These are phyloP conservation scores for Apiotrichum porosum DNA, from an alignment of 1,284 basidiomycete species.

Conservation along the genomic window DNA sequence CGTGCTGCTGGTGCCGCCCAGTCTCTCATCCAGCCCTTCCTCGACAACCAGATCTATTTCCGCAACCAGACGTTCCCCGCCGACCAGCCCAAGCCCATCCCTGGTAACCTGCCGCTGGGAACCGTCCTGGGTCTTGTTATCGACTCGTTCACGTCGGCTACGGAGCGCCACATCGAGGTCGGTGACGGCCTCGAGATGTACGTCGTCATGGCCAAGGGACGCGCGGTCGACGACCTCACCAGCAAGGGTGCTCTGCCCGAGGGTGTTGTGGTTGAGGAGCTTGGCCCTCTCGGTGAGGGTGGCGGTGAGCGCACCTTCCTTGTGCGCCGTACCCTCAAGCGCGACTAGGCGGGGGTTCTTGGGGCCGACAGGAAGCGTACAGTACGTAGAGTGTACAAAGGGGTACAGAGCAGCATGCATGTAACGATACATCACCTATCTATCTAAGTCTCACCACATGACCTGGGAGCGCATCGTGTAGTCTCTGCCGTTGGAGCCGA, in stretches of 20 bases:
- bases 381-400: slow-evolving; percentile 7
- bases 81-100: slow-evolving; percentile 58
- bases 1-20: slow-evolving; percentile 89
- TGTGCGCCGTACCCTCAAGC: slow-evolving; percentile 43
- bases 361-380: neutral
- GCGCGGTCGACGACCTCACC: slow-evolving; percentile 59
- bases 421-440: slow-evolving; percentile 14
- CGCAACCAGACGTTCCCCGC: slow-evolving; percentile 66
- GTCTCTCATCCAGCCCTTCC: slow-evolving; percentile 84
- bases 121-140: slow-evolving; percentile 80
- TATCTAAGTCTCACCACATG: slow-evolving; percentile 11
- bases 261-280: slow-evolving; percentile 54
- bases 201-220: slow-evolving; percentile 69
- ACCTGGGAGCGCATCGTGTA: slow-evolving; percentile 24
- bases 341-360: slow-evolving; percentile 32
- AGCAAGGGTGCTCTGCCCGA: slow-evolving; percentile 52
- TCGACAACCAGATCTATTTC: slow-evolving; percentile 98
- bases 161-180: slow-evolving; percentile 95
- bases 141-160: slow-evolving; percentile 76
- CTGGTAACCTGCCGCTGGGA: slow-evolving; percentile 70
- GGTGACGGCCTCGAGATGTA: slow-evolving; percentile 90
- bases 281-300: slow-evolving; percentile 37
- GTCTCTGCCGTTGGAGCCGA: no score
- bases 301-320: slow-evolving; percentile 44
- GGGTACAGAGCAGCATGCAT: slow-evolving; percentile 18